Percentiles rank a stretch among this genome's conserved stretches.
These are phyloP conservation scores for Dendrobium huoshanense DNA, from an alignment of 106 monocot genomes.

Conservation along the genomic window DNA sequence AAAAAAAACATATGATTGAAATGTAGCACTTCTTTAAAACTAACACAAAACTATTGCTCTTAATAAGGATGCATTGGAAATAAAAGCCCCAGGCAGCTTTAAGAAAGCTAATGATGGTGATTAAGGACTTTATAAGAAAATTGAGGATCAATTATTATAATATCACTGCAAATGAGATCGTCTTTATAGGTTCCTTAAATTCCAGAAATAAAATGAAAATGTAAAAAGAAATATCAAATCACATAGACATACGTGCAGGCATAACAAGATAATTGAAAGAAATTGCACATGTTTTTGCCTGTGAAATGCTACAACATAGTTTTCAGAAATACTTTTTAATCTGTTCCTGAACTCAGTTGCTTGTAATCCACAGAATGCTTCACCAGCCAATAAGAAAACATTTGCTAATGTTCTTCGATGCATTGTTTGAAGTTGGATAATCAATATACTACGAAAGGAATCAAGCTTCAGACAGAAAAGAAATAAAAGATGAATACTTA, in stretches of 20 bases:
- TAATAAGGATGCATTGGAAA: no score
- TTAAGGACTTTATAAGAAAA: no score
- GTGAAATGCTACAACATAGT: constrained; percentile 65
- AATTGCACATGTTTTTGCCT: constrained; percentile 68
- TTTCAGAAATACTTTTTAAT: constrained; percentile 70
- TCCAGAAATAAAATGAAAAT: background rate
- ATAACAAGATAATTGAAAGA: background rate
- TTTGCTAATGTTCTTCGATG: constrained; percentile 18
- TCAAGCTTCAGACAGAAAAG: background rate
- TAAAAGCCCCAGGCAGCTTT: no score
- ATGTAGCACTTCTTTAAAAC: background rate
- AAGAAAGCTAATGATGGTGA: no score
- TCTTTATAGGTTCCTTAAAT: no score
- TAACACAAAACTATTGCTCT: background rate
- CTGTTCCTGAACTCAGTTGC: constrained; percentile 80
- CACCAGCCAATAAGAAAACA: constrained; percentile 89
- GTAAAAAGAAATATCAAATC: background rate
- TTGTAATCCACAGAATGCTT: constrained; percentile 85
- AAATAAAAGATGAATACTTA: background rate
- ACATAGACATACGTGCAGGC: background rate
- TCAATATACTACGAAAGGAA: constrained; percentile 39
- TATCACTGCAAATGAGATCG: no score
- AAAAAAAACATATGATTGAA: background rate
- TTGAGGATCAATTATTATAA: no score
- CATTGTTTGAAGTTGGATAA: constrained; percentile 14